Percentiles rank a stretch among this genome's conserved stretches.
Evolutionary conservation across 2,329 filamentous ascomycete genomes (phyloP).

Genomic region (Aspergillus clavatus): DNA sequence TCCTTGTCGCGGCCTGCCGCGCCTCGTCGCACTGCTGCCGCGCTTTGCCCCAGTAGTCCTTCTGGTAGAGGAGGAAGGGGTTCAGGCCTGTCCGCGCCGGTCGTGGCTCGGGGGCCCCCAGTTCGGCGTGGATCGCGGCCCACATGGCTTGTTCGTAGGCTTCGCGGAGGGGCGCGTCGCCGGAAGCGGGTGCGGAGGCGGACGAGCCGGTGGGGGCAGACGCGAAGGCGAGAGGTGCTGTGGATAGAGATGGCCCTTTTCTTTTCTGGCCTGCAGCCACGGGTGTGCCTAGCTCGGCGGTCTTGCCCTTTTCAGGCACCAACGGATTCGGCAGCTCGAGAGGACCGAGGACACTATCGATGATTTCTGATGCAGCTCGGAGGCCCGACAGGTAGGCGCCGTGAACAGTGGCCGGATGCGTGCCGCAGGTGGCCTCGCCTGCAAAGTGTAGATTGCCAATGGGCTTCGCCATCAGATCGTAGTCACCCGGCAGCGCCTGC

Average conservation of each 20-base stretch:
- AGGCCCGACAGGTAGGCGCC: slow-evolving; percentile 93
- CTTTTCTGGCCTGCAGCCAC: slow-evolving; percentile 21
- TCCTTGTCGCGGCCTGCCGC: slow-evolving; percentile 60
- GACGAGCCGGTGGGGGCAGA: not conserved
- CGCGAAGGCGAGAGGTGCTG: not conserved
- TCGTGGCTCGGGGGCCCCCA: slow-evolving; percentile 70
- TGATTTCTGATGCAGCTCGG: slow-evolving; percentile 79
- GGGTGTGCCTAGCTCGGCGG: slow-evolving; percentile 15
- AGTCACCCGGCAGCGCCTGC: slow-evolving; percentile 76
- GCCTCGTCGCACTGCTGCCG: slow-evolving; percentile 65
- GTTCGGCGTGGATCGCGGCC: slow-evolving; percentile 51
- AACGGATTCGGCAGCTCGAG: slow-evolving; percentile 73
- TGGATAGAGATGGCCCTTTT: slow-evolving; percentile 15
- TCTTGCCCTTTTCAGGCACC: slow-evolving; percentile 57
- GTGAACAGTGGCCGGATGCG: slow-evolving; percentile 93
- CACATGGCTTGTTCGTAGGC: slow-evolving; percentile 56
- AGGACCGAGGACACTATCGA: slow-evolving; percentile 74
- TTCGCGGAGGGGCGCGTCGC: slow-evolving; percentile 34
- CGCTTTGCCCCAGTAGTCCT: slow-evolving; percentile 60
- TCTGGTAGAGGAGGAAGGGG: slow-evolving; percentile 85
- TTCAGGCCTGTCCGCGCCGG: slow-evolving; percentile 73
- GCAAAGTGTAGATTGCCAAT: slow-evolving; percentile 91
- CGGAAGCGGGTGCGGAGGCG: slow-evolving; percentile 7
- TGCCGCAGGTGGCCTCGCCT: slow-evolving; percentile 92
- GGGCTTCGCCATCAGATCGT: slow-evolving; percentile 80